These are phyloP conservation scores for Sanghuangporus sanghuang DNA, from an alignment of 1,284 basidiomycete genomes.

Conservation along the genomic window DNA sequence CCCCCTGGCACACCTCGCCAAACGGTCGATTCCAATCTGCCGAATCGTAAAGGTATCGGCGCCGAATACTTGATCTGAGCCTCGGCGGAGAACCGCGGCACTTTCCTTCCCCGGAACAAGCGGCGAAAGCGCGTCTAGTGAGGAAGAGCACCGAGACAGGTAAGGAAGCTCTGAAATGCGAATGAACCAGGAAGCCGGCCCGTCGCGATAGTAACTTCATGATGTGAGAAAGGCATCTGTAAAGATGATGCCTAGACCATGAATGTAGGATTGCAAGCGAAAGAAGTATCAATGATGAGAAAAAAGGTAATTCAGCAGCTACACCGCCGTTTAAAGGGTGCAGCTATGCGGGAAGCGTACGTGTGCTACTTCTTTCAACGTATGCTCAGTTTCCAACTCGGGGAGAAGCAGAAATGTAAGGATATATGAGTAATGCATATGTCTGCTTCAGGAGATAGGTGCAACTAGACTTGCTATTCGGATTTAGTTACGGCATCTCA, in stretches of 20 bases:
- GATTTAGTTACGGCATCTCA: neutral
- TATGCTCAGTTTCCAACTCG: neutral
- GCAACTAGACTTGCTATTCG: too few species aligned
- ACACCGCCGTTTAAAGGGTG: neutral
- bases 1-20: conserved; percentile 3
- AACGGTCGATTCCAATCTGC: neutral
- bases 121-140: neutral
- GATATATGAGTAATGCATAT: neutral
- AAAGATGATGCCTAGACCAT: neutral
- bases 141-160: neutral
- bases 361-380: neutral
- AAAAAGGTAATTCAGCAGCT: neutral
- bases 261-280: neutral
- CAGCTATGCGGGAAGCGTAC: neutral
- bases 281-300: neutral
- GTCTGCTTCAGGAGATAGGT: too few species aligned
- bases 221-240: neutral
- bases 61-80: neutral
- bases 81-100: neutral
- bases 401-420: neutral
- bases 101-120: conserved; percentile 1
- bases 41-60: neutral
- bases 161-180: neutral
- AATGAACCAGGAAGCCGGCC: neutral
- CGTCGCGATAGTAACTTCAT: conserved; percentile 7